Conservation (phyloP, 768 basidiomycete species). For the Lactarius psammicola region DNA sequence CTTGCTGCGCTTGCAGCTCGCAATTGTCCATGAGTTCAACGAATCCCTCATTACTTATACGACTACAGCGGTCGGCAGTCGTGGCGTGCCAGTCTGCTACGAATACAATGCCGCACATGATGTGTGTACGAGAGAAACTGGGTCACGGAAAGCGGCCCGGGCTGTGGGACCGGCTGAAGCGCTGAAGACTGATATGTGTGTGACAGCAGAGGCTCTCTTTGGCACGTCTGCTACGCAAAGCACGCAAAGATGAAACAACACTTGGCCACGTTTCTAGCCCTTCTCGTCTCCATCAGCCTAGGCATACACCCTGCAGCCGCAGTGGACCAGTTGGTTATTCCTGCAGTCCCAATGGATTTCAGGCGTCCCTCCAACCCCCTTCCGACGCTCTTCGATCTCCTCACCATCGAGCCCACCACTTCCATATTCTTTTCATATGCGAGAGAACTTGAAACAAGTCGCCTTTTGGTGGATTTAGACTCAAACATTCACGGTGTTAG, state of each 20-base stretch:
- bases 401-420: slow-evolving; percentile 70
- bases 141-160: too few species aligned
- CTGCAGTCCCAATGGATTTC: slow-evolving; percentile 5
- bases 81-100: slow-evolving; percentile 36
- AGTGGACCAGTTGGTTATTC: slow-evolving; percentile 17
- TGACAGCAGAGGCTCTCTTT: neutral
- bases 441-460: slow-evolving; percentile 63
- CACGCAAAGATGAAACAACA: slow-evolving; percentile 13
- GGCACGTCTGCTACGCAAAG: neutral
- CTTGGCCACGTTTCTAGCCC: slow-evolving; percentile 8
- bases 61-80: slow-evolving; percentile 16
- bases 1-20: slow-evolving; percentile 53
- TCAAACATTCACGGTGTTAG: slow-evolving; percentile 60
- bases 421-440: slow-evolving; percentile 88
- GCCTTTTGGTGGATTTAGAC: slow-evolving; percentile 40
- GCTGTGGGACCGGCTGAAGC: too few species aligned
- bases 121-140: slow-evolving; percentile 14
- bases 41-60: slow-evolving; percentile 29
- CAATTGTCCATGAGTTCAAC: slow-evolving; percentile 37
- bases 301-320: slow-evolving; percentile 4
- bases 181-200: too few species aligned
- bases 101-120: slow-evolving; percentile 74
- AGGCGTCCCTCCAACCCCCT: neutral
- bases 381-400: slow-evolving; percentile 69
- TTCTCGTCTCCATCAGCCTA: slow-evolving; percentile 4